Evolutionary conservation across 2,329 filamentous ascomycete species (phyloP).

Genomic region (Eurotiales sp.): DNA sequence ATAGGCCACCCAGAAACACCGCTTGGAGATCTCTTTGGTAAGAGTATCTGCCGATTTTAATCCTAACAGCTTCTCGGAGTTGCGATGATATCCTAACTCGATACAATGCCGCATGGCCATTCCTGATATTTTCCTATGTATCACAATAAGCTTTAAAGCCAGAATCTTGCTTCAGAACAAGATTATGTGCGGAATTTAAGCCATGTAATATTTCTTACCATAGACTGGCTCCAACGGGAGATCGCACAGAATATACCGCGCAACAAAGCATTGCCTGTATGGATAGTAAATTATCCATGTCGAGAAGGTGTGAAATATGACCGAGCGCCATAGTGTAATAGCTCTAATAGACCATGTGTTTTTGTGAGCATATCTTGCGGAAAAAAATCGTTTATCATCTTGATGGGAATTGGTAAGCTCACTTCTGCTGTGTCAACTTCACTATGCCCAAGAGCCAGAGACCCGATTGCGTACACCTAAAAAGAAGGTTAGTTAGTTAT

Average conservation of each 20-base stretch:
- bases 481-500: neutral
- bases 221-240: slow-evolving; percentile 23
- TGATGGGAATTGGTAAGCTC: slow-evolving; percentile 9
- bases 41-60: slow-evolving; percentile 19
- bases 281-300: slow-evolving; percentile 23
- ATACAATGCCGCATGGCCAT: slow-evolving; percentile 33
- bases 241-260: slow-evolving; percentile 25
- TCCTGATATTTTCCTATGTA: slow-evolving; percentile 27
- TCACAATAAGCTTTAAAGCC: slow-evolving; percentile 2
- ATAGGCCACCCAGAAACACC: slow-evolving; percentile 33
- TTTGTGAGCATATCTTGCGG: neutral
- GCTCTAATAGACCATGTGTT: neutral
- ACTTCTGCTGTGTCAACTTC: slow-evolving; percentile 19
- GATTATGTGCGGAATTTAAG: no score
- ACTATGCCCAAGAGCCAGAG: slow-evolving; percentile 18
- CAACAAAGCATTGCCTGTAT: slow-evolving; percentile 22
- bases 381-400: neutral
- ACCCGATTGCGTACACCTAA: slow-evolving; percentile 24
- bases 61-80: no score
- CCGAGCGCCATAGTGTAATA: slow-evolving; percentile 12
- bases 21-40: slow-evolving; percentile 26
- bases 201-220: slow-evolving; percentile 19
- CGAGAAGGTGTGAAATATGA: slow-evolving; percentile 19
- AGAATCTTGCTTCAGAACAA: neutral
- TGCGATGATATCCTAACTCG: slow-evolving; percentile 35